A percentile compares a stretch with the other conserved stretches of the same genome.
phyloP scores from a whole-genome alignment of 768 basidiomycete genomes.

The Suillus fuscotomentosus region DNA sequence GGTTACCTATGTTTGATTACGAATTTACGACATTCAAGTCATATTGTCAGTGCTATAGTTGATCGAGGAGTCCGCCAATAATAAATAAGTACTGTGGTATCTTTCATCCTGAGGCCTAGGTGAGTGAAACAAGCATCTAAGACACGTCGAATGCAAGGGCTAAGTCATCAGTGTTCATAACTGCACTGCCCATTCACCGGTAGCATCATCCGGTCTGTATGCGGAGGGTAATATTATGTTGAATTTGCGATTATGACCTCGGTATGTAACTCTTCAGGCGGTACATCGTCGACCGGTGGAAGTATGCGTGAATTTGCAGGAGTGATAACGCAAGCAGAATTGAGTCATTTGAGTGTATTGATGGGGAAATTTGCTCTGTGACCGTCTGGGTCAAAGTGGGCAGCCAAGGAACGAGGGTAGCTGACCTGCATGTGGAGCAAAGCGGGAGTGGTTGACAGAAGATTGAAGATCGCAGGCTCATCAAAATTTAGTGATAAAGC shows the following conservation, averaged over 20 bases:
- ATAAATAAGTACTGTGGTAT: no score
- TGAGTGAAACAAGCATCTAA: no score
- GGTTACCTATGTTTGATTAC: no score
- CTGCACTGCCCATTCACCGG: slow-evolving; percentile 42
- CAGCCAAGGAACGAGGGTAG: slow-evolving; percentile 13
- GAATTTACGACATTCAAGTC: no score
- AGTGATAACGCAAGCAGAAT: slow-evolving; percentile 48
- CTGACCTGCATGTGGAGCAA: slow-evolving; percentile 90
- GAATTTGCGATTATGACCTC: no score
- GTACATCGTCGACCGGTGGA: slow-evolving; percentile 33
- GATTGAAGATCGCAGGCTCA: slow-evolving; percentile 44
- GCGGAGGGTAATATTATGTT: not conserved
- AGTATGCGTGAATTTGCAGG: slow-evolving; percentile 27
- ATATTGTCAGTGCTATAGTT: no score
- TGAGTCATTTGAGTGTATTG: slow-evolving; percentile 83
- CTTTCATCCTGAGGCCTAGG: no score
- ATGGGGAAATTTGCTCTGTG: slow-evolving; percentile 91
- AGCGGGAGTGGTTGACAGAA: slow-evolving; percentile 94
- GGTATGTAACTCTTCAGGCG: slow-evolving; percentile 17
- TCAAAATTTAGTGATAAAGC: slow-evolving; percentile 8
- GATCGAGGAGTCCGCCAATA: no score
- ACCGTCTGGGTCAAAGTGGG: not conserved
- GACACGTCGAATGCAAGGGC: no score
- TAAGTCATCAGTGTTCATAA: slow-evolving; percentile 54
- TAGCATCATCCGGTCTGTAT: slow-evolving; percentile 6